Conservation (phyloP, 768 basidiomycete genomes). For the Tephrocybe sp. region DNA sequence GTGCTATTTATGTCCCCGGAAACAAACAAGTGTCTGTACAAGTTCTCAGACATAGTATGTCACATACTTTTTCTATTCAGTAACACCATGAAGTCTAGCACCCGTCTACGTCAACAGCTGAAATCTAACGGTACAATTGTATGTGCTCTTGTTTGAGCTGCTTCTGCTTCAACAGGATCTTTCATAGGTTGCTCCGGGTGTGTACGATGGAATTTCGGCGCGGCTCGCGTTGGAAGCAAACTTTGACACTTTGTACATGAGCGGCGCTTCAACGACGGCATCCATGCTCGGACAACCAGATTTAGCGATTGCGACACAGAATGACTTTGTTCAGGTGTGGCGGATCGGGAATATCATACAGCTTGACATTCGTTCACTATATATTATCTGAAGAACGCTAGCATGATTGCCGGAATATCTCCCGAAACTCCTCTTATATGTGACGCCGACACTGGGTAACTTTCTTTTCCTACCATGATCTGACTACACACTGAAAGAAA, state of each 20-base stretch:
- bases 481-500: background rate
- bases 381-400: slow-evolving; percentile 31
- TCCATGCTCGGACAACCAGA: slow-evolving; percentile 57
- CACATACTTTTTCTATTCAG: background rate
- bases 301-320: slow-evolving; percentile 53
- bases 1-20: background rate
- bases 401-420: slow-evolving; percentile 48
- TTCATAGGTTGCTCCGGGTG: slow-evolving; percentile 31
- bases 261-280: slow-evolving; percentile 50
- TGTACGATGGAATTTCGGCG: slow-evolving; percentile 53
- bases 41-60: background rate
- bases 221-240: slow-evolving; percentile 53
- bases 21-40: too few relatives aligned
- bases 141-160: background rate
- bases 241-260: slow-evolving; percentile 53
- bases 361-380: background rate
- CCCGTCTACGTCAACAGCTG: slow-evolving; percentile 12
- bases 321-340: slow-evolving; percentile 55
- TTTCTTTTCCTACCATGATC: background rate
- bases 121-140: slow-evolving; percentile 9
- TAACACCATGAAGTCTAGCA: slow-evolving; percentile 12
- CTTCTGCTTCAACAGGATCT: too few relatives aligned
- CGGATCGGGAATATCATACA: background rate
- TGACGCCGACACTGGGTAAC: slow-evolving; percentile 56
- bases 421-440: slow-evolving; percentile 51